Evolutionary conservation across 2,329 filamentous ascomycete genomes (phyloP).

Genomic region (Penicillium brevicompactum): DNA sequence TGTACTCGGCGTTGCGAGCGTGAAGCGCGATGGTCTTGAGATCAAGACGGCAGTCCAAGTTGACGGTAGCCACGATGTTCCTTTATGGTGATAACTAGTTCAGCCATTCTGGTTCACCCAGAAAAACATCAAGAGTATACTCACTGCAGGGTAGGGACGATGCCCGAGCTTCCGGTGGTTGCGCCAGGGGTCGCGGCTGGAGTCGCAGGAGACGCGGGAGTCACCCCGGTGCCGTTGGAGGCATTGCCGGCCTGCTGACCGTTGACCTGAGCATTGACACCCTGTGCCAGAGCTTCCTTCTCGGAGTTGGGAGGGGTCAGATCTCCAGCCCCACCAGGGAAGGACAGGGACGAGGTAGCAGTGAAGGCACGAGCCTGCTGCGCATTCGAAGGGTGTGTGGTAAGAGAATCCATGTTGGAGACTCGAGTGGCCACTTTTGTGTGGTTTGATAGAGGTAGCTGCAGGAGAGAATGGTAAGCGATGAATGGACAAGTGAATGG

Average conservation of each 20-base stretch:
- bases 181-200: slow-evolving; percentile 82
- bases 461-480: neutral
- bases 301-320: slow-evolving; percentile 78
- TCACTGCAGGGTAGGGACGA: slow-evolving; percentile 95
- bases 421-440: slow-evolving; percentile 12
- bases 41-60: slow-evolving; percentile 94
- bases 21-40: slow-evolving; percentile 98
- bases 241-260: slow-evolving; percentile 61
- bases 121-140: slow-evolving; percentile 61
- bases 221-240: slow-evolving; percentile 74
- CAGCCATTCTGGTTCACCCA: slow-evolving; percentile 52
- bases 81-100: slow-evolving; percentile 58
- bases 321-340: slow-evolving; percentile 80
- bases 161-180: slow-evolving; percentile 78
- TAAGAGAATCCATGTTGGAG: slow-evolving; percentile 79
- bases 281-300: slow-evolving; percentile 57
- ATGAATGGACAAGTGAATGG: neutral
- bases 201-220: slow-evolving; percentile 72
- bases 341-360: slow-evolving; percentile 87
- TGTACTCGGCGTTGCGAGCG: slow-evolving; percentile 97
- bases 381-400: slow-evolving; percentile 88
- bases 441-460: neutral
- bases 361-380: slow-evolving; percentile 95
- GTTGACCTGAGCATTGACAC: slow-evolving; percentile 47
- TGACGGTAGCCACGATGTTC: slow-evolving; percentile 99